Evolutionary conservation across 2,329 filamentous ascomycete genomes (phyloP), one percentile per base, ranked within the genome.

Genomic region (Dactylellina cionopaga): DNA sequence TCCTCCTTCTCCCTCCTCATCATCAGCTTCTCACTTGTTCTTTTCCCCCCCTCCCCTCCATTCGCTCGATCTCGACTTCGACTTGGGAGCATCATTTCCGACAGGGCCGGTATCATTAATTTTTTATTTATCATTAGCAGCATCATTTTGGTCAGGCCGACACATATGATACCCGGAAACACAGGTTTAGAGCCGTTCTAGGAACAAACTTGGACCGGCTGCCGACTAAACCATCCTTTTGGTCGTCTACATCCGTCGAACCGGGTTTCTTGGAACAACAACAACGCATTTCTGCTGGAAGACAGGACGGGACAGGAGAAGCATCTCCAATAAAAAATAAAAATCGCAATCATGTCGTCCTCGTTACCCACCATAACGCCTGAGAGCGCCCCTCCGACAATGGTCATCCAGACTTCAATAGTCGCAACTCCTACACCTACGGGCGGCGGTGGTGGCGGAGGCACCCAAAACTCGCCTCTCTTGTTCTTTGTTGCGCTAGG

Each of bases 401-500:
- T 76, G 15, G 59, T 76, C 37, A 74, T 79, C 65, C 75, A n/a
- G 39, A 35, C 76, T 9, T 71, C 49, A 0, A 47, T 68, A 27
- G 62, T 58, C 17, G n/a, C 43, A 49, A 76, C 47, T 54, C 71
- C 63, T 62, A 60, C 79, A 22, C 75, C 74, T 74, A 69, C 75
- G 10, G 79, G 80, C 22, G 78, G 78, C 60, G 78, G 79, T 47
- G 80, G 68, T 3, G 59, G 79, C 25, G 81, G 82, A 31, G 77
- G 79, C 74, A 83, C 83, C 33, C 90, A 88, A 44, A 91, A 86
- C 79, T 92, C 90, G 35, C 91, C 91, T 37, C 81, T 95, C 64
- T 83, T 95, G 4, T 98, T 98, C 83, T 97, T 98, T 80, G 92
- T 98, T 64, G 94, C 95, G 13, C 84, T 99, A 27, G 95, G 95